Evolutionary conservation across 352 stramenopile species (phyloP), one percentile per base, ranked within the genome.

Genomic region (Pythium vanterpoolii): DNA sequence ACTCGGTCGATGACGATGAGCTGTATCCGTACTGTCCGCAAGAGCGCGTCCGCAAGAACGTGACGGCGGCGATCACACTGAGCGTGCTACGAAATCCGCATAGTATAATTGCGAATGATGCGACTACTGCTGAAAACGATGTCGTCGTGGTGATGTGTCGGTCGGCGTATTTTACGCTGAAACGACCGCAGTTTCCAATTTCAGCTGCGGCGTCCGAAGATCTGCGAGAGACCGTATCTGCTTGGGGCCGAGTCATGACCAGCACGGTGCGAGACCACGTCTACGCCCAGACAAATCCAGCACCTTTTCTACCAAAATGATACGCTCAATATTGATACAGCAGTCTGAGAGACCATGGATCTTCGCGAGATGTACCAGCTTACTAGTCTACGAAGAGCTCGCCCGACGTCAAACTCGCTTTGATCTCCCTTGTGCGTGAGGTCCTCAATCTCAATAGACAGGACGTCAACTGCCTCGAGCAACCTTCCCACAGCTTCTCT

Each of bases 1-100:
- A 79, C 27, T 56, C 26, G 1, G 73, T 83, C 16, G 74, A 80
- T 23, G 59, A 72, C 16, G 72, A 83, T 45, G 69, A 74, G 34
- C 36, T 83, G 40, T 68, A 79, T 33, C 74, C 72, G 24, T 83
- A 83, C 56, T 38, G 60, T n/a, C 55, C 64, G n/a, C 16, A 19
- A 13, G 40, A 71, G 34, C 68, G 64, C 52, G 24, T 74, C 4
- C 68, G 68, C 14, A 62, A 60, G 24, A 62, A 72, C 43, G 48
- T 72, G 19, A 70, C 49, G 9, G 63, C 48, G 8, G 56, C 55
- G 13, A 59, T 74, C 26, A 56, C 48, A 14, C 34, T 71, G 10
- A 40, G 16, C 21, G 21, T 44, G 33, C 33, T 50, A 27, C 40
- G 42, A 5, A 46, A 36, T 6, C 42, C 40, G 13, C 11, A 9